Percentiles rank a stretch among this genome's conserved stretches.
Conservation (phyloP, 371 early-diverging fungal species). For the Batrachochytrium dendrobatidis region DNA sequence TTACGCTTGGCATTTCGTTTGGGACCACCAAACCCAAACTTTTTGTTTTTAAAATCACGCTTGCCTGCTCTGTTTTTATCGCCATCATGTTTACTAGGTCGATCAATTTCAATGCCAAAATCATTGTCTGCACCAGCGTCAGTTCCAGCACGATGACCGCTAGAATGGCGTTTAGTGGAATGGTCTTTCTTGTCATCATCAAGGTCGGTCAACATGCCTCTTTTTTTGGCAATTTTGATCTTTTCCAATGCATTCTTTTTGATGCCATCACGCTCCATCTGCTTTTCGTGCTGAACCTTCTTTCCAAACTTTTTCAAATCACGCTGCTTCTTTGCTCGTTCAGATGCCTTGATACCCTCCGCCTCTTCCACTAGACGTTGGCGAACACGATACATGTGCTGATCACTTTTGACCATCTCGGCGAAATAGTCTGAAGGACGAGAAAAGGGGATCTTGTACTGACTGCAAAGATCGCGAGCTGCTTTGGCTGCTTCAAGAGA, state of each 20-base stretch:
- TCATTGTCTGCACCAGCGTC: slow-evolving; percentile 49
- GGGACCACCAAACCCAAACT: slow-evolving; percentile 87
- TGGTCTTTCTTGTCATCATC: slow-evolving; percentile 12
- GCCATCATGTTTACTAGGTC: slow-evolving; percentile 25
- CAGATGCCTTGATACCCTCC: slow-evolving; percentile 68
- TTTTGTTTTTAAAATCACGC: slow-evolving; percentile 52
- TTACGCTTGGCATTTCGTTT: slow-evolving; percentile 73
- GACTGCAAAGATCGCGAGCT: slow-evolving; percentile 52
- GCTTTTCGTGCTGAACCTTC: slow-evolving; percentile 88
- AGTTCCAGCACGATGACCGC: no score
- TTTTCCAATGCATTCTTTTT: slow-evolving; percentile 82
- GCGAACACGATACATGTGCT: slow-evolving; percentile 81
- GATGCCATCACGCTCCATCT: slow-evolving; percentile 66
- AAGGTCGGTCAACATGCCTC: slow-evolving; percentile 53
- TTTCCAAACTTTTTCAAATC: slow-evolving; percentile 94
- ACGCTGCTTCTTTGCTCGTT: slow-evolving; percentile 78
- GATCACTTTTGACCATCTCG: slow-evolving; percentile 93
- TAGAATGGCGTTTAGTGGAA: no score
- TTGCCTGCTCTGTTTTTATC: slow-evolving; percentile 25
- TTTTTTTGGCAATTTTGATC: slow-evolving; percentile 77
- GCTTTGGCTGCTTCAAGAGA: slow-evolving; percentile 68
- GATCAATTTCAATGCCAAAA: slow-evolving; percentile 75
- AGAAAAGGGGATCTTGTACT: slow-evolving; percentile 63
- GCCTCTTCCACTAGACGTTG: slow-evolving; percentile 77
- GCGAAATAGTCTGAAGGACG: slow-evolving; percentile 90